Evolutionary conservation across 1,139 yeast species (phyloP).

Genomic region (Blastobotrys capitulatus): DNA sequence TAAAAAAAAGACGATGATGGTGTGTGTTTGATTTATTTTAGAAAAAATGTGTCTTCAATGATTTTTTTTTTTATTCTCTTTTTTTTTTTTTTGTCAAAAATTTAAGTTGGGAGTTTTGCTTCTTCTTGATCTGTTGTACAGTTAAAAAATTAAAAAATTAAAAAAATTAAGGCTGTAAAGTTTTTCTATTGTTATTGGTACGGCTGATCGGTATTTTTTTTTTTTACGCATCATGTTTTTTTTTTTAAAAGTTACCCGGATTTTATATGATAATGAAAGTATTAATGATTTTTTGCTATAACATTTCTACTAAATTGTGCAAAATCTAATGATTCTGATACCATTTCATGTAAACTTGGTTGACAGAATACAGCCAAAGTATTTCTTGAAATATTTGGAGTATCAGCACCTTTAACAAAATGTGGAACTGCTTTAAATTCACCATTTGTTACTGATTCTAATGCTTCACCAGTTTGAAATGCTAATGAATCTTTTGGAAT

Average conservation of each 20-base stretch:
- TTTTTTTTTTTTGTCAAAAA: neutral
- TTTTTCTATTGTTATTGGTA: neutral
- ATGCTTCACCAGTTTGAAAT: conserved; percentile 61
- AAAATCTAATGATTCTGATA: conserved; percentile 44
- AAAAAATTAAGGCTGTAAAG: too few species aligned
- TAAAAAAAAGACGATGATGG: too few species aligned
- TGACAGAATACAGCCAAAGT: conserved; percentile 64
- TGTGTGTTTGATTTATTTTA: too few species aligned
- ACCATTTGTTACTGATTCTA: conserved; percentile 47
- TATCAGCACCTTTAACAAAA: conserved; percentile 42
- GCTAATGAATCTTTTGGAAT: conserved; percentile 55
- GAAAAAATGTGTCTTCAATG: neutral
- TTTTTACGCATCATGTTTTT: neutral
- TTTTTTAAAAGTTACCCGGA: conserved; percentile 1
- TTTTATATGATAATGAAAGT: neutral
- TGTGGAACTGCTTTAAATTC: conserved; percentile 59
- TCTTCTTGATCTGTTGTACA: too few species aligned
- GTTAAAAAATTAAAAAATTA: too few species aligned
- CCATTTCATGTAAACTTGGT: conserved; percentile 49
- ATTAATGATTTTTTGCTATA: conserved; percentile 23
- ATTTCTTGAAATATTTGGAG: conserved; percentile 43
- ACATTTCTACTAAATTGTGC: conserved; percentile 42
- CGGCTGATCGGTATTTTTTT: neutral
- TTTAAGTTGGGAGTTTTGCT: neutral
- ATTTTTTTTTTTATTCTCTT: neutral